Base-by-base conservation (phyloP, 2,329 filamentous ascomycete genomes). In the Botrytis tulipae region DNA sequence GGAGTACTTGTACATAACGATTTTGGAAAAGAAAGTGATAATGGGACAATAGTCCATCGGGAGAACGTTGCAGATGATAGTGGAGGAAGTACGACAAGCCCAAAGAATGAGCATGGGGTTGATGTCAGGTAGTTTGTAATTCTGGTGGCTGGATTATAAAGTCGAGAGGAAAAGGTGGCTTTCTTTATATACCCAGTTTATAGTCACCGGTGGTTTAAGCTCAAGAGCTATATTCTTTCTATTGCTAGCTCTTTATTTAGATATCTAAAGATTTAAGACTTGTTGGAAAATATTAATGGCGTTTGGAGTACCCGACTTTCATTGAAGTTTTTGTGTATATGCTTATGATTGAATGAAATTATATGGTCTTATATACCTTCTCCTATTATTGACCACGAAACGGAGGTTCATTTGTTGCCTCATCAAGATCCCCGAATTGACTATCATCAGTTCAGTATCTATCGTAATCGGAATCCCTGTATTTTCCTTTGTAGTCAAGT, bases 151-250 rank as follows among this genome's bases (percentile, higher is more conserved):
- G 32, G n/a, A 63, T 29, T 44, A 1, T 20, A n/a, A 42, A 10
- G 37, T 8, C 40, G 25, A n/a, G 25, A 51, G 51, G 25, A 32
- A 10, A 16, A 62, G 14, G 25, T 63, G 14, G 2, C 14, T 62
- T 44, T 40, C 4, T 63, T 48, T 63, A n/a, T 71, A 71, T 63
- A 71, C 69, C 69, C 57, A 44, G 54, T 20, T 51, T 9, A 16
- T n/a, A 37, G 29, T 18, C 57, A 22, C 22, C 25, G 35, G 35
- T 40, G 16, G 7, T 20, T 16, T 16, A n/a, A 35, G 22, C 10
- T n/a, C 9, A 42, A 68, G 35, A 29, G 22, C 5, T 25, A 14
- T 40, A 3, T 8, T 40, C 8, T 40, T 42, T 42, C 25, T 37
- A 7, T 9, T 48, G 5, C 32, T 10, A 6, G 32, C 25, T 40